These are phyloP conservation scores for Penicillium psychrofluorescens DNA, from an alignment of 495 filamentous ascomycete species.

Conservation along the genomic window DNA sequence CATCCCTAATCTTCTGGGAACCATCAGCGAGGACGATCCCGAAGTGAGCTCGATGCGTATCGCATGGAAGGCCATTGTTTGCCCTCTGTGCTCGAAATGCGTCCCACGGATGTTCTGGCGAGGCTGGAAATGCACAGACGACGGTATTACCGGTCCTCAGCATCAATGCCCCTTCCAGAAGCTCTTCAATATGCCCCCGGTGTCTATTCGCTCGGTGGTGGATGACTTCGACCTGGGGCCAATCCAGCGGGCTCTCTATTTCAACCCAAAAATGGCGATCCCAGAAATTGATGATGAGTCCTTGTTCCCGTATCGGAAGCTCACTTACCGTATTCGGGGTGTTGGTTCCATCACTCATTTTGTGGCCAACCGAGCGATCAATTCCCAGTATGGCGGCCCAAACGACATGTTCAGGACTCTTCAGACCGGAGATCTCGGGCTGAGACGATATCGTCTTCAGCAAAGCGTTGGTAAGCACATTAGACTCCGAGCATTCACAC, in stretches of 20 bases:
- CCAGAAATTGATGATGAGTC: conserved; percentile 12
- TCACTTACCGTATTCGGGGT: conserved; percentile 27
- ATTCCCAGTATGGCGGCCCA: conserved; percentile 45
- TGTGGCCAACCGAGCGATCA: conserved; percentile 44
- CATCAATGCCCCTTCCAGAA: conserved; percentile 16
- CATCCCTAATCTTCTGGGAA: conserved; percentile 27
- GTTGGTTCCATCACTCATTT: conserved; percentile 59
- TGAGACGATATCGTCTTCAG: conserved; percentile 47
- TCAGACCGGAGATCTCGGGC: conserved; percentile 49
- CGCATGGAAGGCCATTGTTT: conserved; percentile 62
- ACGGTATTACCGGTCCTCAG: background rate
- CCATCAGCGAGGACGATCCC: conserved; percentile 17
- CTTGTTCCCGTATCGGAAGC: conserved; percentile 15
- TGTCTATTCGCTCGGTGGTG: conserved; percentile 28
- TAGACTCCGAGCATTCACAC: background rate
- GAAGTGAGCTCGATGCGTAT: conserved; percentile 25
- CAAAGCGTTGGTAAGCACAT: conserved; percentile 28
- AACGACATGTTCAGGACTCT: conserved; percentile 57
- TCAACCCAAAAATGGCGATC: conserved; percentile 5
- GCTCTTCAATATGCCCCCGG: conserved; percentile 5
- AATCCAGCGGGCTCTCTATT: conserved; percentile 16
- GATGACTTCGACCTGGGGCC: conserved; percentile 21
- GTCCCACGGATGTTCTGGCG: conserved; percentile 55
- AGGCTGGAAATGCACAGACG: conserved; percentile 52
- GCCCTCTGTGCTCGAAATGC: conserved; percentile 61